Conservation (phyloP, 495 filamentous ascomycete species). For the Hypoxylon subgilvum region DNA sequence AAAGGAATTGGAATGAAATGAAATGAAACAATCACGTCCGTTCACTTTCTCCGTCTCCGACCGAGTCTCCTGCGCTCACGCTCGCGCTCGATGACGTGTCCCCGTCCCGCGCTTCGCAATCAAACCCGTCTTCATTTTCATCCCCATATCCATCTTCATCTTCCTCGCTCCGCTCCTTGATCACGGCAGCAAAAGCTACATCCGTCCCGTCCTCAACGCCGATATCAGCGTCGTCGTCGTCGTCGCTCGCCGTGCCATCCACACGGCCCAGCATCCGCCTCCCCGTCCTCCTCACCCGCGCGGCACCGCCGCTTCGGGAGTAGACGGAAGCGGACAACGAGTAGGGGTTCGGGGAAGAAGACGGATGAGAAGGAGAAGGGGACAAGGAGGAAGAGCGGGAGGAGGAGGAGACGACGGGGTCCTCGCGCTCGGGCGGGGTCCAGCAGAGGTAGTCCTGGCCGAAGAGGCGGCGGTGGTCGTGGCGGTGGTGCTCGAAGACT, state of each 20-base stretch:
- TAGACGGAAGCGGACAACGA: too few relatives aligned
- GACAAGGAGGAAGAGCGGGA: too few relatives aligned
- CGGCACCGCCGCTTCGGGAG: too few relatives aligned
- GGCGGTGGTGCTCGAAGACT: constrained; percentile 38
- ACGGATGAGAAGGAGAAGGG: too few relatives aligned
- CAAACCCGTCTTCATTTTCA: neutral
- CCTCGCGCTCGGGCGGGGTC: constrained; percentile 33
- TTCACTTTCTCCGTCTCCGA: neutral
- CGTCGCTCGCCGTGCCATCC: neutral
- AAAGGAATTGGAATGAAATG: constrained; percentile 4
- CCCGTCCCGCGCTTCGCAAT: neutral
- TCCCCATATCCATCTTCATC: too few relatives aligned
- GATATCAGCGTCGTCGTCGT: neutral
- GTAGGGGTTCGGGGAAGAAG: too few relatives aligned
- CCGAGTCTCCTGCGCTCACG: neutral
- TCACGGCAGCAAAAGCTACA: too few relatives aligned
- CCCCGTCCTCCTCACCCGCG: neutral
- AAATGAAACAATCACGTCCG: neutral
- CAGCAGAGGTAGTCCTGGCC: constrained; percentile 33
- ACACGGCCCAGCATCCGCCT: neutral
- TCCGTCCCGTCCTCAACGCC: neutral
- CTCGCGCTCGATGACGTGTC: neutral
- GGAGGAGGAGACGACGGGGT: neutral
- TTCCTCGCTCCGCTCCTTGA: constrained; percentile 2
- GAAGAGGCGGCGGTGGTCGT: constrained; percentile 37